phyloP scores from a whole-genome alignment of 768 basidiomycete genomes.

The Suillus americanus region DNA sequence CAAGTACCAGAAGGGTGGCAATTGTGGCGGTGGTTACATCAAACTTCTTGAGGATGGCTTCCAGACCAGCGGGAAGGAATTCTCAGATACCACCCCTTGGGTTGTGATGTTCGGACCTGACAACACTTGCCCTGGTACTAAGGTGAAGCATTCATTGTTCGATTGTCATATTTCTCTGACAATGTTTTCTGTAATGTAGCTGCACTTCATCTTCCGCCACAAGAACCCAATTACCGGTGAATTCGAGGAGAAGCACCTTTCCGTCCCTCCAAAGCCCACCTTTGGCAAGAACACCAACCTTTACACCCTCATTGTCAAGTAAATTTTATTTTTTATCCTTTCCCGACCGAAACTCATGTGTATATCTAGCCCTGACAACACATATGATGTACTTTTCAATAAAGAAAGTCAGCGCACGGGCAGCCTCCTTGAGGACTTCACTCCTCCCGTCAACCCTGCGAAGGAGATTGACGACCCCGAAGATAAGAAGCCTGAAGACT shows the following conservation, averaged over 20 bases:
- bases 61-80: slow-evolving; percentile 91
- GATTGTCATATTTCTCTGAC: slow-evolving; percentile 1
- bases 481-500: slow-evolving; percentile 87
- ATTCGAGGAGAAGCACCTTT: slow-evolving; percentile 96
- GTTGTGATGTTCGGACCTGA: slow-evolving; percentile 98
- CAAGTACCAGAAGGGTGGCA: slow-evolving; percentile 98
- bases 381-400: slow-evolving; percentile 89
- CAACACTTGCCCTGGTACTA: slow-evolving; percentile 87
- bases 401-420: slow-evolving; percentile 80
- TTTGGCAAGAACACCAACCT: slow-evolving; percentile 91
- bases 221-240: slow-evolving; percentile 91
- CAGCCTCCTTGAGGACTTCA: slow-evolving; percentile 89
- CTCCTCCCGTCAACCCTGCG: slow-evolving; percentile 88
- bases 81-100: slow-evolving; percentile 92
- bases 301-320: slow-evolving; percentile 94
- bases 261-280: slow-evolving; percentile 72
- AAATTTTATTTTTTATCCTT: slow-evolving; percentile 29
- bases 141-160: slow-evolving; percentile 47
- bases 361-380: slow-evolving; percentile 77
- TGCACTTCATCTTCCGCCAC: slow-evolving; percentile 99
- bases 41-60: slow-evolving; percentile 94
- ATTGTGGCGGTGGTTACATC: slow-evolving; percentile 98
- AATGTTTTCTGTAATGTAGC: slow-evolving; percentile 38
- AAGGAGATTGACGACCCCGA: slow-evolving; percentile 92
- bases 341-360: neutral